Evolutionary conservation across 176 grass and related monocot genomes (phyloP).

Genomic region (Elymus sibiricus): DNA sequence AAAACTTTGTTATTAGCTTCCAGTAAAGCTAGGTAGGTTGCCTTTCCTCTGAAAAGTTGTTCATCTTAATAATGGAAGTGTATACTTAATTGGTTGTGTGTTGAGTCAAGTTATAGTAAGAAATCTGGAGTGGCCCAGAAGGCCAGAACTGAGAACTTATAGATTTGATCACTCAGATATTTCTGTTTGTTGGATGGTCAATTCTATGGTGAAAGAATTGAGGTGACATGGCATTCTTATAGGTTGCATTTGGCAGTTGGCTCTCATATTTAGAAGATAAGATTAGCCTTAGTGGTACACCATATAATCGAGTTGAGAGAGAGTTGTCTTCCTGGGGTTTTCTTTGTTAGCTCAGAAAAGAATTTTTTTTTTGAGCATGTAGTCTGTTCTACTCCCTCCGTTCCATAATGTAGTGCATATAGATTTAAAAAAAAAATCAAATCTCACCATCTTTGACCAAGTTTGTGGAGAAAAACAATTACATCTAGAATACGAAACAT

Average conservation of each 20-base stretch:
- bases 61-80: background rate
- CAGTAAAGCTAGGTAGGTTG: background rate
- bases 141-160: background rate
- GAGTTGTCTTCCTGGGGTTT: background rate
- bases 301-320: background rate
- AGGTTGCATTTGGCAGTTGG: background rate
- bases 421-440: too few species aligned
- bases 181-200: background rate
- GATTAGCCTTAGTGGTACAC: background rate
- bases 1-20: background rate
- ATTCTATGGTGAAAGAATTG: background rate
- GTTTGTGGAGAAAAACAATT: too few species aligned
- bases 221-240: background rate
- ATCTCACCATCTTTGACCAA: too few species aligned
- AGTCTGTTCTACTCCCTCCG: background rate
- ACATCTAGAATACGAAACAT: too few species aligned
- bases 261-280: background rate
- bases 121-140: background rate
- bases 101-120: background rate
- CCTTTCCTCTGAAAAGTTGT: background rate
- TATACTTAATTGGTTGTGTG: background rate
- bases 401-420: too few species aligned
- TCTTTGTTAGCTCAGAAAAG: background rate
- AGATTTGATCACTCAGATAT: background rate
- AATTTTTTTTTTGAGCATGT: background rate